These are phyloP conservation scores for Epichloe glyceriae DNA, from an alignment of 2,329 filamentous ascomycete genomes.

Conservation along the genomic window DNA sequence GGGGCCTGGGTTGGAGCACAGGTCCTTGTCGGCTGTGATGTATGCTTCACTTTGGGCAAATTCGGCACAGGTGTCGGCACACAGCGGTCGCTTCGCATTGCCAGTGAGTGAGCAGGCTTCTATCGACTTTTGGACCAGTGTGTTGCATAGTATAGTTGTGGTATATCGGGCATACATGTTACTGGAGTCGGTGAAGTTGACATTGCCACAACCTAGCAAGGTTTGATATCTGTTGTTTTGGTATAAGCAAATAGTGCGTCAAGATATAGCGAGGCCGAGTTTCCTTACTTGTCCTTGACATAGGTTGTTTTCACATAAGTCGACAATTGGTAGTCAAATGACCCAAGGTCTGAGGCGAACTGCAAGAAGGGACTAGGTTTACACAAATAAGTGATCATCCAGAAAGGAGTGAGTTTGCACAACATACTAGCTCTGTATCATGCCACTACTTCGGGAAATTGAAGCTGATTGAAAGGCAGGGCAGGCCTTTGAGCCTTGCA, in stretches of 20 bases:
- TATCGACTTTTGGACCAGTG: constrained; percentile 83
- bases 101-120: constrained; percentile 51
- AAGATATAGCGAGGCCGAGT: background rate
- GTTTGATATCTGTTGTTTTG: constrained; percentile 54
- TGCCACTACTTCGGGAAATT: constrained; percentile 47
- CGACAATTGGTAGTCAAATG: constrained; percentile 65
- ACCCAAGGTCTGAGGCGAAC: constrained; percentile 59
- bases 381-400: background rate
- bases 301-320: constrained; percentile 65
- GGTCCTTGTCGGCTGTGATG: constrained; percentile 57
- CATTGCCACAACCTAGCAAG: constrained; percentile 64
- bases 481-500: constrained; percentile 57
- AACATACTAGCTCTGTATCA: constrained; percentile 53
- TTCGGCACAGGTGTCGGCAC: constrained; percentile 78
- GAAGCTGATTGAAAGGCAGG: constrained; percentile 61
- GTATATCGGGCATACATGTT: constrained; percentile 88
- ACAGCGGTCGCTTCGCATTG: constrained; percentile 60
- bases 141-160: constrained; percentile 82
- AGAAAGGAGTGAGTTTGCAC: background rate
- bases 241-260: background rate
- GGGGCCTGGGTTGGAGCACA: constrained; percentile 55
- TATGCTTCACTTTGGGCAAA: constrained; percentile 81
- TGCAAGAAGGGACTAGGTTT: constrained; percentile 64
- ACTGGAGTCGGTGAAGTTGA: constrained; percentile 67
- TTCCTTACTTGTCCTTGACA: constrained; percentile 57